Evolutionary conservation across 2,329 filamentous ascomycete genomes (phyloP).

Genomic region (Didymella keratinophila): DNA sequence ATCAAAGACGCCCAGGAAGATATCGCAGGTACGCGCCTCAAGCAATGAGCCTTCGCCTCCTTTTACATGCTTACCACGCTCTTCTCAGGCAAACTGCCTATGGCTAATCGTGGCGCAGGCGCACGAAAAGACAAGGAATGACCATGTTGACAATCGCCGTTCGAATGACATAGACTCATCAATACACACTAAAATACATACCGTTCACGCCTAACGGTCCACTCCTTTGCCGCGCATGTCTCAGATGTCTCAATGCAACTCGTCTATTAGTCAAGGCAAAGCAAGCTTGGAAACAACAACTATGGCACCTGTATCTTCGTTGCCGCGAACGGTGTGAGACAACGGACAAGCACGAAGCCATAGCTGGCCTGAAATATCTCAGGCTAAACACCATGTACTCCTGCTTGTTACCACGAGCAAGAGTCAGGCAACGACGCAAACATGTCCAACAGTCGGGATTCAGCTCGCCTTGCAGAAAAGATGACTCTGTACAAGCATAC

Average conservation of each 20-base stretch:
- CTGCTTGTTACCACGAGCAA: background rate
- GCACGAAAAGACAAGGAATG: constrained; percentile 24
- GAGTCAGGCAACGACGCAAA: background rate
- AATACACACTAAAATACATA: background rate
- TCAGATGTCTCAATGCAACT: background rate
- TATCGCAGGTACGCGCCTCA: constrained; percentile 74
- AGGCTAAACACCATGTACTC: background rate
- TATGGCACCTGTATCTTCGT: background rate
- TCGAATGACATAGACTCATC: background rate
- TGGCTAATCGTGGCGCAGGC: constrained; percentile 29
- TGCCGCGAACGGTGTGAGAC: background rate
- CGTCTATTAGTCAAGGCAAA: background rate
- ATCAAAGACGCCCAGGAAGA: constrained; percentile 87
- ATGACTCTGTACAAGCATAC: background rate
- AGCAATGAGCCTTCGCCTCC: constrained; percentile 59
- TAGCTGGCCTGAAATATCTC: background rate
- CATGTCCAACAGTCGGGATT: background rate
- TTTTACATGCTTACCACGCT: constrained; percentile 31
- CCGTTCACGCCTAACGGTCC: background rate
- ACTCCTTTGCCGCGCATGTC: background rate
- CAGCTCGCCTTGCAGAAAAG: background rate
- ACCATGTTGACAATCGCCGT: background rate
- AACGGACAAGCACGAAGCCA: background rate
- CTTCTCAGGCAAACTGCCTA: constrained; percentile 33
- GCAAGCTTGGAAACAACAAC: background rate